These are phyloP conservation scores for Fusarium sp. DNA, from an alignment of 2,329 filamentous ascomycete genomes.

Conservation along the genomic window DNA sequence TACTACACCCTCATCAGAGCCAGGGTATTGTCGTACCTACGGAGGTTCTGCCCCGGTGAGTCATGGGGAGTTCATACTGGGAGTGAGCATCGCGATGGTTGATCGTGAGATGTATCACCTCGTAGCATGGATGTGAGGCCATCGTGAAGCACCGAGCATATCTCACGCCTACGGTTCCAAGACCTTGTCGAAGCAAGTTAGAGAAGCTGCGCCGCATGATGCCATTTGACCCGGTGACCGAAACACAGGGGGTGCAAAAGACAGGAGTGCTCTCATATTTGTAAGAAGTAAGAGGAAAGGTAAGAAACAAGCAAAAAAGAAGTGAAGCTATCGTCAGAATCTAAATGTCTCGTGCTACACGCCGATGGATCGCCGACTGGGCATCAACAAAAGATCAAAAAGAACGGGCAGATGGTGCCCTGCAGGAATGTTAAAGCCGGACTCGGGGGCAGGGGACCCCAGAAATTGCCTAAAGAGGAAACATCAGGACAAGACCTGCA, in stretches of 20 bases:
- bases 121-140: not conserved
- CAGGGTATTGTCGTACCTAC: not conserved
- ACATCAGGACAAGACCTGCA: conserved; percentile 24
- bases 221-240: not conserved
- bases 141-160: not conserved
- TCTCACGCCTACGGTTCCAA: not conserved
- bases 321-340: conserved; percentile 16
- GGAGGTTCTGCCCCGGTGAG: conserved; percentile 18
- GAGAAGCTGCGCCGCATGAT: not conserved
- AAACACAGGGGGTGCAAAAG: not conserved
- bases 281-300: not conserved
- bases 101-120: not conserved
- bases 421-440: conserved; percentile 16
- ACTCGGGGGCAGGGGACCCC: conserved; percentile 4
- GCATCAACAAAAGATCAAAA: conserved; percentile 1
- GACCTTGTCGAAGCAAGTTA: not conserved
- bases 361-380: conserved; percentile 8
- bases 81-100: conserved; percentile 1
- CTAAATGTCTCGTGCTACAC: not conserved
- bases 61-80: not conserved
- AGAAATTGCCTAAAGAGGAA: conserved; percentile 18
- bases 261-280: not conserved
- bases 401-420: not conserved
- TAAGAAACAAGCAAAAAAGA: not conserved
- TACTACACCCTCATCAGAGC: not conserved